Conservation (phyloP, 2,329 filamentous ascomycete species). For the Pseudogymnoascus verrucosus region DNA sequence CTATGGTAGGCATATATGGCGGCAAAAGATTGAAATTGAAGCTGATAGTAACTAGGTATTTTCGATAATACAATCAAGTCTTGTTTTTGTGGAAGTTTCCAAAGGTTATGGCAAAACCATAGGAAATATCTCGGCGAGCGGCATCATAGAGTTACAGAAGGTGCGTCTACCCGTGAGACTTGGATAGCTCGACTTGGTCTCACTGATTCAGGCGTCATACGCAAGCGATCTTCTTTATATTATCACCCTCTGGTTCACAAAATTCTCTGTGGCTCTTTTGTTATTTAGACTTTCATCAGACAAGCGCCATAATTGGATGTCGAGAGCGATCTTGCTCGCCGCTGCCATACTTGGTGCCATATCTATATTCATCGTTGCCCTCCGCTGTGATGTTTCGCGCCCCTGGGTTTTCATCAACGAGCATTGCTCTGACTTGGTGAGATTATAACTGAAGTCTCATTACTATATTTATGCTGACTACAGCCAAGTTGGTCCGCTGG, state of each 20-base stretch:
- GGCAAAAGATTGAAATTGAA: not conserved
- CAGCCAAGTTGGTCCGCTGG: conserved; percentile 31
- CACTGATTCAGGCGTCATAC: conserved; percentile 27
- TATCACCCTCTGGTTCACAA: conserved; percentile 35
- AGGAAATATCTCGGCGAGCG: conserved; percentile 17
- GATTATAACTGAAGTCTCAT: conserved; percentile 4
- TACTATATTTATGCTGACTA: not conserved
- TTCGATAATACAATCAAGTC: conserved; percentile 30
- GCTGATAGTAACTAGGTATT: conserved; percentile 26
- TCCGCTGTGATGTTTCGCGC: conserved; percentile 33
- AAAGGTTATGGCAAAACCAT: conserved; percentile 33
- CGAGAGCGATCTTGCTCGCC: conserved; percentile 29
- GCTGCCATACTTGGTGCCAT: conserved; percentile 32
- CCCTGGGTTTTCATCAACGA: conserved; percentile 30
- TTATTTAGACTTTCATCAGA: conserved; percentile 38
- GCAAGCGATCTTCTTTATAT: conserved; percentile 37
- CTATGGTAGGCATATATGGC: conserved; percentile 23
- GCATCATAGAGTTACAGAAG: conserved; percentile 28
- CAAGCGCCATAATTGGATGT: conserved; percentile 31
- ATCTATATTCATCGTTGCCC: conserved; percentile 32
- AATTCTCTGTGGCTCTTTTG: conserved; percentile 35
- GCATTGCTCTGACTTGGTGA: conserved; percentile 28
- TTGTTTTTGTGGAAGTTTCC: conserved; percentile 31
- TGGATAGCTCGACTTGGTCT: not conserved
- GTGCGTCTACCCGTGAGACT: conserved; percentile 19